Base-by-base conservation (phyloP, 306 rosid species). In the Cucumis sativus region DNA sequence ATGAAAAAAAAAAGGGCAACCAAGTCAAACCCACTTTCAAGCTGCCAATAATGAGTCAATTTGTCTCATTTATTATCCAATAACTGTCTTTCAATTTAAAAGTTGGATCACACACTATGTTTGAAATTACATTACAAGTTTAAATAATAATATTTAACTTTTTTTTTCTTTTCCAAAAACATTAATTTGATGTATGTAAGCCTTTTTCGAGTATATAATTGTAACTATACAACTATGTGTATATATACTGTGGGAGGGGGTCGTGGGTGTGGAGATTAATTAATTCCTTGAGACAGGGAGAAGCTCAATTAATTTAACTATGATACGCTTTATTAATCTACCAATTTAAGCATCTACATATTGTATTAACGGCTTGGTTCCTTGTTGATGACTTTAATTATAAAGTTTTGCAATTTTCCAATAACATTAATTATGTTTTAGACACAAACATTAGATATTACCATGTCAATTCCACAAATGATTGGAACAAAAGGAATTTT, bases 1-100 rank as follows among this genome's bases (percentile, higher is more conserved):
- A 41, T 33, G 0, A 11, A 41, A 45, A 21, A 13, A 33, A 63
- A 12, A 1, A 4, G 28, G 25, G 16, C 30, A 71, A 25, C 76
- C 60, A 71, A 71, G 76, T 71, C 76, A 71, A 71, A 49, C 58
- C 25, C 13, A 67, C 60, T 43, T 71, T 51, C 45, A 51, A 71
- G 43, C 61, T 70, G 6, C 75, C 25, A 43, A 47, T 70, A 47
- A 70, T 70, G 58, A 70, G 40, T 70, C 74, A 41, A 68, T 11
- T 68, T 25, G 14, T 41, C 58, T 49, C 76, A 71, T 71, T 71
- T 51, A 51, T 71, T 58, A 71, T 16, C 61, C 76, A 23, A 49
- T 71, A 28, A 51, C 74, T 70, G 58, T 70, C 23, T 49, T 71
- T 71, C 59, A 49, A 51, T 15, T 71, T 28, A 10, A 71, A 49